phyloP scores from a whole-genome alignment of 306 rosid genomes.

The Macrotyloma uniflorum region DNA sequence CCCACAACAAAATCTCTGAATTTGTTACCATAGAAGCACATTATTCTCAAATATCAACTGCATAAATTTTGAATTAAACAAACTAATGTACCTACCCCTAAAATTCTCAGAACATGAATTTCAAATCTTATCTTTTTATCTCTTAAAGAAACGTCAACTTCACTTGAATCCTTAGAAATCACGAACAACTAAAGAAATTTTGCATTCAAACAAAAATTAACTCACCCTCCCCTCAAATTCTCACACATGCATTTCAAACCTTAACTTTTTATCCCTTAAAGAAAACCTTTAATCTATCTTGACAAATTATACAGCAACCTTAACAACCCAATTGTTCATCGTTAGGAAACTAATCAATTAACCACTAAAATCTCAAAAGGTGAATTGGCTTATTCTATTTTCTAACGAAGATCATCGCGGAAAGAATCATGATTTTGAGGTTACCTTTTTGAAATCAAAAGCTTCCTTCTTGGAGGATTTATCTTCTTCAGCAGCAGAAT shows the following conservation, averaged over 20 bases:
- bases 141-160: too few species aligned
- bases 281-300: neutral
- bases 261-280: neutral
- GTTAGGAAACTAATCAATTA: neutral
- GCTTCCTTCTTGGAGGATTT: conserved; percentile 25
- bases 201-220: neutral
- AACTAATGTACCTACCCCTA: too few species aligned
- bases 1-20: neutral
- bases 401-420: neutral
- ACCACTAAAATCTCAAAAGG: neutral
- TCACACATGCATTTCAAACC: neutral
- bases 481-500: conserved; percentile 25
- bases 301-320: neutral
- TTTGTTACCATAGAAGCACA: too few species aligned
- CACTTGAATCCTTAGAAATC: neutral
- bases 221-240: neutral
- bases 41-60: neutral
- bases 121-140: too few species aligned
- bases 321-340: neutral
- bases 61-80: too few species aligned
- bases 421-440: neutral
- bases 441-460: conserved; percentile 50
- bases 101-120: too few species aligned
- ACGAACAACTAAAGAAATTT: neutral
- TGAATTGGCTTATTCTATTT: neutral